Evolutionary conservation across 192 early-diverging fungal species (phyloP).

Genomic region (Spizellomyces sp.): DNA sequence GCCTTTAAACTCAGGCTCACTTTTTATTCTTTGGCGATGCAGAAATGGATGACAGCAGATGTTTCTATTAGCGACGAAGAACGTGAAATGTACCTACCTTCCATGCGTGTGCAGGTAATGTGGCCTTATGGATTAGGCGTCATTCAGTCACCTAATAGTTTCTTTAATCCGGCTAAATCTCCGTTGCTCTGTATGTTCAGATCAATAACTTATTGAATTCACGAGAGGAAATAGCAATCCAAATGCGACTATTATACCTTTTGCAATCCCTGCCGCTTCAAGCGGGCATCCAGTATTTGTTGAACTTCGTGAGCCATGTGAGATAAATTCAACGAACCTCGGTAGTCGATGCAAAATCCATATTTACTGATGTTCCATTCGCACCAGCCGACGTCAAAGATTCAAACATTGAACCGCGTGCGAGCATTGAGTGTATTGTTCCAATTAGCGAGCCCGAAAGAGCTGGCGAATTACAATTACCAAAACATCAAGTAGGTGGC

Average conservation of each 20-base stretch:
- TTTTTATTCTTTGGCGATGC: not conserved
- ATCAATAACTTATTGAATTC: slow-evolving; percentile 42
- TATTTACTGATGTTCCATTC: not conserved
- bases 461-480: slow-evolving; percentile 41
- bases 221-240: slow-evolving; percentile 39
- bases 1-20: not conserved
- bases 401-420: slow-evolving; percentile 58
- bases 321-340: not conserved
- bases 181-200: not conserved
- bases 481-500: slow-evolving; percentile 13
- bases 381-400: slow-evolving; percentile 32
- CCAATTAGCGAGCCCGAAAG: slow-evolving; percentile 48
- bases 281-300: slow-evolving; percentile 44
- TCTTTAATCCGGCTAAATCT: not conserved
- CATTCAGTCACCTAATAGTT: not conserved
- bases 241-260: slow-evolving; percentile 55
- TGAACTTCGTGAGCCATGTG: slow-evolving; percentile 54
- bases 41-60: slow-evolving; percentile 12
- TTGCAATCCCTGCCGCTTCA: slow-evolving; percentile 40
- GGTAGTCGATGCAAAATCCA: not conserved
- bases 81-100: slow-evolving; percentile 42
- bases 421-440: slow-evolving; percentile 63
- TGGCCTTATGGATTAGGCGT: not conserved
- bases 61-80: slow-evolving; percentile 28
- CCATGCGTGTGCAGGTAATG: slow-evolving; percentile 43